Percentiles rank a stretch among this genome's conserved stretches.
phyloP scores from a whole-genome alignment of 768 basidiomycete genomes.

The Kwoniella mangroviensis region DNA sequence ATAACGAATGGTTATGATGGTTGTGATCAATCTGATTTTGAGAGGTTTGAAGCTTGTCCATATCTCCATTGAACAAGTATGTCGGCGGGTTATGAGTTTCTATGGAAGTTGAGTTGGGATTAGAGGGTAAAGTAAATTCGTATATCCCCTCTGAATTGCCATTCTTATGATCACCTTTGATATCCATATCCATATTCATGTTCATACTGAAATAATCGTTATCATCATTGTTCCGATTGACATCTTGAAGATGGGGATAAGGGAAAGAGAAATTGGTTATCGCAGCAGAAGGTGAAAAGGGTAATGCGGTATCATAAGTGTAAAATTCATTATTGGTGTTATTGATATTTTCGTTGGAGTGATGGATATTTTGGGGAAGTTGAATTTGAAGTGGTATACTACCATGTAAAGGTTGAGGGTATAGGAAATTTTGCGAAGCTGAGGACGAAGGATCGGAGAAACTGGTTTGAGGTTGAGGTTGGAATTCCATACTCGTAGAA shows the following conservation, averaged over 20 bases:
- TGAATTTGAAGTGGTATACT: not conserved
- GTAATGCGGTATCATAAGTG: conserved; percentile 42
- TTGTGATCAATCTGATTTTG: not conserved
- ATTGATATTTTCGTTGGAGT: not conserved
- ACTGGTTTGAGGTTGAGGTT: not conserved
- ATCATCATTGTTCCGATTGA: not conserved
- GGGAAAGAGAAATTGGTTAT: conserved; percentile 3
- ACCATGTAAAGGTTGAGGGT: conserved; percentile 7
- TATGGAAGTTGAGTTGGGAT: too few relatives aligned
- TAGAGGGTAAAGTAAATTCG: conserved; percentile 2
- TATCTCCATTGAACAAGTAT: too few relatives aligned
- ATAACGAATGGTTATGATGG: not conserved
- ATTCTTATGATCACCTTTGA: not conserved
- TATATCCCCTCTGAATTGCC: not conserved
- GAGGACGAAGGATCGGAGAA: conserved; percentile 6
- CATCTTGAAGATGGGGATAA: not conserved
- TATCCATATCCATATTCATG: not conserved
- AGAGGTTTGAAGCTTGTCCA: too few relatives aligned
- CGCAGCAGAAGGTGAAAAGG: conserved; percentile 36
- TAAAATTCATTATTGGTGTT: conserved; percentile 28
- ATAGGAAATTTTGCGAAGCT: not conserved
- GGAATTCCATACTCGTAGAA: not conserved
- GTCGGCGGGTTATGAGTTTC: too few relatives aligned
- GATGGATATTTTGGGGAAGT: not conserved
- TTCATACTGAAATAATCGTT: not conserved